Evolutionary conservation across 2,329 filamentous ascomycete genomes (phyloP), one percentile per base, ranked within the genome.

Genomic region (Penicillium sp.): DNA sequence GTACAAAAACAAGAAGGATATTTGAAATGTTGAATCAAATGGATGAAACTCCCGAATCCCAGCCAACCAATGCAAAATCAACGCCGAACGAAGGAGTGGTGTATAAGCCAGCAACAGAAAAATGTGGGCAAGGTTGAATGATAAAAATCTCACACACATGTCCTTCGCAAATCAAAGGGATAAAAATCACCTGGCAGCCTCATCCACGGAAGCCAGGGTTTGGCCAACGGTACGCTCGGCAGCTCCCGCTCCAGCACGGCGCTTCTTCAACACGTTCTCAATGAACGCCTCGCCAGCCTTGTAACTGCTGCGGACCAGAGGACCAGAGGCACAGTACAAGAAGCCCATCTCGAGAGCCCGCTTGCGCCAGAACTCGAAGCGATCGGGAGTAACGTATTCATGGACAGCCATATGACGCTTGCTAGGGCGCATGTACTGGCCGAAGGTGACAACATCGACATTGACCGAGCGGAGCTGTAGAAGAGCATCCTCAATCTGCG

Each of bases 401-500:
- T 96, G 90, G 35, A 99, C 95, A 76, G 96, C 89, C 86, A 99
- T 94, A 76, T 99, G 95, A 47, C 94, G 87, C 83, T 98, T 99
- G 4, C 95, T 99, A 1, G 95, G 95, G 11, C 94, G 91, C 95
- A 99, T 99, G 82, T 99, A 99, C 81, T 99, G 95, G n/a, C 95
- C 95, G 68, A 99, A 99, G 0, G 95, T 99, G 59, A 99, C 92
- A 12, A 99, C 92, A 69, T 99, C 95, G 48, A 97, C 93, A 61
- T 90, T 82, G 59, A 87, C 85, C 65, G 88, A 88, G 59, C 95
- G 86, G 12, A 99, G 84, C 75, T 96, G 91, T 75, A 82, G 85
- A 60, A 98, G 78, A 0, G 94, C 87, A 63, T 90, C 86, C 85
- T 87, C 89, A 0, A 99, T 77, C 78, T 98, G 90, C 17, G 90